Evolutionary conservation across 441 rosid species (phyloP), one percentile per base, ranked within the genome.

Genomic region (Heliophila coronopifolia): DNA sequence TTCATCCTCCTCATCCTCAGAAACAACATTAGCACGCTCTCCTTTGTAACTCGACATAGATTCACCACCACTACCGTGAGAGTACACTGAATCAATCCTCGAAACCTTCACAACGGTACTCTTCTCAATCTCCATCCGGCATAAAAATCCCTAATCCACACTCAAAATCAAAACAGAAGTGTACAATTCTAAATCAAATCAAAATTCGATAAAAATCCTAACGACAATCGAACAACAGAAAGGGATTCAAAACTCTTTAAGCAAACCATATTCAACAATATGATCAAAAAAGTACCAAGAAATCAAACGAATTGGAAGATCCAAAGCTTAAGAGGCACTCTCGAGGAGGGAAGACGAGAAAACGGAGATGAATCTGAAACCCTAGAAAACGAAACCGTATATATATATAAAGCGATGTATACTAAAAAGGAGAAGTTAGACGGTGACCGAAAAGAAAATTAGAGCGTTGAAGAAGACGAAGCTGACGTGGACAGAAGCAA

Each of bases 81-180:
- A 93, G 70, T 81, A 69, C 64, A 82, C 91, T 58, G 87, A 70
- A 72, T 82, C 95, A 53, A 89, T 79, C 76, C 88, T 77, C 18
- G 89, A 71, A 30, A 71, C 77, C 76, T 77, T 89, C 56, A n/a
- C n/a, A n/a, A 80, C 83, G 65, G 63, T 77, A 58, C 83, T 86
- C 91, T 93, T 89, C 86, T 93, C 97, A 67, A 89, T 89, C 57
- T 97, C 94, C 99, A 93, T 89, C 42, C 11, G 10, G 57, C 65
- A n/a, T n/a, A n/a, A n/a, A n/a, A n/a, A n/a, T n/a, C n/a, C n/a
- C 50, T 37, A 58, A 44, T 43, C 22, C 42, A n/a, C 59, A 47
- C 40, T 34, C 48, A 35, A 31, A 9, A 28, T 81, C 79, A 73
- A 71, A 70, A 71, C 31, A 48, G 39, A 58, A 51, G 63, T 18